Conservation (phyloP, 179 eudicot genomes). For the Heliamphora pulchella region DNA sequence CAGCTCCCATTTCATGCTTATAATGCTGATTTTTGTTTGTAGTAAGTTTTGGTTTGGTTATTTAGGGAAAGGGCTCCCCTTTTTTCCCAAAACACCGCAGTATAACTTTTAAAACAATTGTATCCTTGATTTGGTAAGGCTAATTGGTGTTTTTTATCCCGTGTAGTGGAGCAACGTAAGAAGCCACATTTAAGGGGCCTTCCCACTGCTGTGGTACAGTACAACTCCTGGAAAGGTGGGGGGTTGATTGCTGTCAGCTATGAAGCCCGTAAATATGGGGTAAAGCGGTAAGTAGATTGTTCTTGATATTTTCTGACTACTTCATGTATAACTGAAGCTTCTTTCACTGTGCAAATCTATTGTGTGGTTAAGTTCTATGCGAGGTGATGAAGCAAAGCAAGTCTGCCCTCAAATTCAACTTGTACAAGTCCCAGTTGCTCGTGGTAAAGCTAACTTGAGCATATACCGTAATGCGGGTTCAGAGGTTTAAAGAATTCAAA, state of each 20-base stretch:
- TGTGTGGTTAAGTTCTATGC: conserved; percentile 57
- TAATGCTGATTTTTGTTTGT: neutral
- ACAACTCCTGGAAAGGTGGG: conserved; percentile 96
- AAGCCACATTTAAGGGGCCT: conserved; percentile 70
- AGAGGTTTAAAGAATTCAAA: conserved; percentile 47
- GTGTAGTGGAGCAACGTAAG: conserved; percentile 78
- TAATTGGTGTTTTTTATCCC: conserved; percentile 9
- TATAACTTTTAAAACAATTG: no score
- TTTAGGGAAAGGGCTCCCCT: neutral
- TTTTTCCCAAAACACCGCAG: no score
- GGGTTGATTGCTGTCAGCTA: conserved; percentile 87
- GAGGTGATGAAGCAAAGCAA: conserved; percentile 83
- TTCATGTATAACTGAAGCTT: neutral
- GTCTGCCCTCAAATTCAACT: conserved; percentile 83
- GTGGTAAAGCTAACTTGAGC: conserved; percentile 86
- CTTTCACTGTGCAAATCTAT: conserved; percentile 12
- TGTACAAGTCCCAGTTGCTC: conserved; percentile 87
- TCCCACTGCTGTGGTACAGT: conserved; percentile 93
- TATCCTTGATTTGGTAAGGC: conserved; percentile 5
- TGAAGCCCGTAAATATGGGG: conserved; percentile 84
- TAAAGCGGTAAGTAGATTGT: conserved; percentile 55
- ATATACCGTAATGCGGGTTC: conserved; percentile 88
- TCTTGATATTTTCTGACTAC: neutral
- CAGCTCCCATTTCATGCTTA: neutral
- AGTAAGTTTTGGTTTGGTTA: neutral